Conservation (phyloP, 2,329 filamentous ascomycete species). For the Ceratocystis destructans region DNA sequence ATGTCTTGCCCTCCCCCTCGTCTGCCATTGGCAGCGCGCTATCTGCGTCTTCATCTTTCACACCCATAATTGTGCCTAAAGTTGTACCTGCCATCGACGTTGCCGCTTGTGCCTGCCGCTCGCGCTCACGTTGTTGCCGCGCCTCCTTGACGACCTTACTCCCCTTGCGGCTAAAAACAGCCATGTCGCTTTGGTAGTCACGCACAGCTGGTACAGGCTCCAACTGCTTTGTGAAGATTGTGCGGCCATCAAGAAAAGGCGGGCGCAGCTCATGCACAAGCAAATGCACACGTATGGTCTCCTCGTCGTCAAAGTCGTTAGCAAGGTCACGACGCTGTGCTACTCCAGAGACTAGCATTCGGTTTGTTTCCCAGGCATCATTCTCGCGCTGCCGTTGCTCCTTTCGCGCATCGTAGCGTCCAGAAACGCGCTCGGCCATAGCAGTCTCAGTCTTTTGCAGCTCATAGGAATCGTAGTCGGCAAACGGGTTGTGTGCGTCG, state of each 20-base stretch:
- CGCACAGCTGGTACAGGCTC: slow-evolving; percentile 87
- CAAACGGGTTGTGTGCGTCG: slow-evolving; percentile 86
- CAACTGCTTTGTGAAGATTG: slow-evolving; percentile 91
- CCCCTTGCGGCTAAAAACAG: slow-evolving; percentile 89
- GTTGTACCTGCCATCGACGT: slow-evolving; percentile 86
- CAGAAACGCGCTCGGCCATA: slow-evolving; percentile 66
- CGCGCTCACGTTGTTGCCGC: slow-evolving; percentile 80
- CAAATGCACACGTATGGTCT: slow-evolving; percentile 76
- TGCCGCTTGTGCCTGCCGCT: slow-evolving; percentile 87
- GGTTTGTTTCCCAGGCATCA: slow-evolving; percentile 96
- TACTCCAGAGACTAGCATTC: slow-evolving; percentile 92
- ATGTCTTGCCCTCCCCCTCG: slow-evolving; percentile 42
- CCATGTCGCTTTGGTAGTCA: slow-evolving; percentile 96
- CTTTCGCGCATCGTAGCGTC: slow-evolving; percentile 52
- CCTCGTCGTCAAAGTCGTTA: slow-evolving; percentile 80
- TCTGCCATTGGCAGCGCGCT: slow-evolving; percentile 66
- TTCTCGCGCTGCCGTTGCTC: slow-evolving; percentile 85
- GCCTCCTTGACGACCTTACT: slow-evolving; percentile 86
- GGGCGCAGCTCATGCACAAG: slow-evolving; percentile 87
- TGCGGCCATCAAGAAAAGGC: slow-evolving; percentile 87
- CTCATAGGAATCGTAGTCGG: slow-evolving; percentile 59
- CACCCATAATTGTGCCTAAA: slow-evolving; percentile 86
- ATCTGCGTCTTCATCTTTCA: slow-evolving; percentile 83
- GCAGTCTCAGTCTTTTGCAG: slow-evolving; percentile 63
- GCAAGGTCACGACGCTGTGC: slow-evolving; percentile 76